These are phyloP conservation scores for Lipomyces mesembrius DNA, from an alignment of 805 yeast genomes.

Conservation along the genomic window DNA sequence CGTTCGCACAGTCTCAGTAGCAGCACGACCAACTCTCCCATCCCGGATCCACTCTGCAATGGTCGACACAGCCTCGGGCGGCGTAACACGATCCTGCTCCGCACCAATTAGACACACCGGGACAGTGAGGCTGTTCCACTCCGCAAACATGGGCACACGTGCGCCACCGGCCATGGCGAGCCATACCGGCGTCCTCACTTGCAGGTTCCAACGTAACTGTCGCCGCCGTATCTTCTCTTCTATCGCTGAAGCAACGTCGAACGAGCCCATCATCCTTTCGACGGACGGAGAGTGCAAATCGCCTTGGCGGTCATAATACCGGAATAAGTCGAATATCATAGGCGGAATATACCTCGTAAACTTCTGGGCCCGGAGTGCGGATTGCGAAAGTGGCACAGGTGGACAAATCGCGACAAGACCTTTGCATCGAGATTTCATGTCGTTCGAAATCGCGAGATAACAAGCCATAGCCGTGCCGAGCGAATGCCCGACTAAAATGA, in stretches of 20 bases:
- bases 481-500: slow-evolving; percentile 69
- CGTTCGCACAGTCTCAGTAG: slow-evolving; percentile 46
- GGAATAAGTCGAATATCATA: slow-evolving; percentile 56
- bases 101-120: slow-evolving; percentile 66
- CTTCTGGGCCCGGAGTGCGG: slow-evolving; percentile 28
- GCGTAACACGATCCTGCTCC: slow-evolving; percentile 60
- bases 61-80: slow-evolving; percentile 48
- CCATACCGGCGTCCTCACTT: slow-evolving; percentile 59
- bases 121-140: slow-evolving; percentile 49
- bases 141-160: slow-evolving; percentile 50
- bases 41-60: slow-evolving; percentile 45
- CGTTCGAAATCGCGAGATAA: slow-evolving; percentile 49
- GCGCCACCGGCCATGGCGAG: slow-evolving; percentile 60
- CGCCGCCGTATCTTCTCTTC: slow-evolving; percentile 53
- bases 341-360: slow-evolving; percentile 43
- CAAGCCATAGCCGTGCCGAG: slow-evolving; percentile 65
- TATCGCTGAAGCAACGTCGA: slow-evolving; percentile 33
- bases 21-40: slow-evolving; percentile 18
- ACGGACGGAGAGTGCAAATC: slow-evolving; percentile 68
- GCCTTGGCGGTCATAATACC: slow-evolving; percentile 64
- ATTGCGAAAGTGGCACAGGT: slow-evolving; percentile 40
- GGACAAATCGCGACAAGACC: slow-evolving; percentile 48
- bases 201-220: slow-evolving; percentile 74
- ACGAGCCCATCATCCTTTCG: slow-evolving; percentile 54
- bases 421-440: slow-evolving; percentile 39